Evolutionary conservation across 306 rosid genomes (phyloP).

Genomic region (Mimosa bimucronata): DNA sequence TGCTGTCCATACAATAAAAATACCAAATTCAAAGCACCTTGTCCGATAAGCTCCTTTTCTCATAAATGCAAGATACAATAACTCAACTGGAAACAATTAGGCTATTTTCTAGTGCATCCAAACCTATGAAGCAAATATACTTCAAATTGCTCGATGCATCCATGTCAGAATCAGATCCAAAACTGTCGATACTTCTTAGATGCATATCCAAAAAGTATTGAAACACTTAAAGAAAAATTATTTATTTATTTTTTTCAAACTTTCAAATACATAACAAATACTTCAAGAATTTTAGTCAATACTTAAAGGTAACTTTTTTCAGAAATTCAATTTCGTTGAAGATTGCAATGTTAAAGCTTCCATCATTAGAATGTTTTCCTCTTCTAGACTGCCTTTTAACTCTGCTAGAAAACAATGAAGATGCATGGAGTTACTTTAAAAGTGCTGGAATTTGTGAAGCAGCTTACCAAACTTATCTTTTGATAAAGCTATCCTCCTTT

Average conservation of each 20-base stretch:
- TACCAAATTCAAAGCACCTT: neutral
- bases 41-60: neutral
- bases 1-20: neutral
- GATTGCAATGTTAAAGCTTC: neutral
- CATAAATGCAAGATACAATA: no score
- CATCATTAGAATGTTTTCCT: neutral
- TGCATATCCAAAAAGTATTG: neutral
- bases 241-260: no score
- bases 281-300: neutral
- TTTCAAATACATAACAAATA: no score
- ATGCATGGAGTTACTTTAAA: neutral
- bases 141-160: no score
- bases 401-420: neutral
- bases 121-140: neutral
- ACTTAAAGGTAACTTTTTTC: no score
- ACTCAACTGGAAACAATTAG: no score
- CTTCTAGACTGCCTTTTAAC: neutral
- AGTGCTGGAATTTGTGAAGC: neutral
- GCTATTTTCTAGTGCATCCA: slow-evolving; percentile 4
- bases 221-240: no score
- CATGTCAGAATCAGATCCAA: no score
- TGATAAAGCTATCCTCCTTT: neutral
- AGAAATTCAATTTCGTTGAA: neutral
- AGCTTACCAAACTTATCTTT: neutral
- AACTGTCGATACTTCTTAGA: no score